These are phyloP conservation scores for Debaryomycetaceae sp. DNA, from an alignment of 1,139 yeast genomes.

Conservation along the genomic window DNA sequence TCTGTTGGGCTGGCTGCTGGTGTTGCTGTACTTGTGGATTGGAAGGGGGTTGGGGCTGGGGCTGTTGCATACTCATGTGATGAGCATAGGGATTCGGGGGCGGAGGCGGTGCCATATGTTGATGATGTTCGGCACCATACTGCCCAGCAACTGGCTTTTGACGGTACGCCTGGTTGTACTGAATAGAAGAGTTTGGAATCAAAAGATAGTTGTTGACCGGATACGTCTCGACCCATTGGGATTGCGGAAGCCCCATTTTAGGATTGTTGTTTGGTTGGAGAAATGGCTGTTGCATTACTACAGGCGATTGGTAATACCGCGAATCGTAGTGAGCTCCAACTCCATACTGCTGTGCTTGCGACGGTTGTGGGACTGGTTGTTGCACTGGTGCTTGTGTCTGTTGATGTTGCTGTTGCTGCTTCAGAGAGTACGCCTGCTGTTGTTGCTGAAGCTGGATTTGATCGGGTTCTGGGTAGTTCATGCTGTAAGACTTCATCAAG, in stretches of 20 bases:
- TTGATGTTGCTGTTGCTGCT: slow-evolving; percentile 5
- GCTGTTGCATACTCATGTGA: too few relatives aligned
- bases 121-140: slow-evolving; percentile 5
- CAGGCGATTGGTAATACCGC: slow-evolving; percentile 6
- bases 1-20: slow-evolving; percentile 4
- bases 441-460: slow-evolving; percentile 7
- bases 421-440: slow-evolving; percentile 6
- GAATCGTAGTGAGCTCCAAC: slow-evolving; percentile 8
- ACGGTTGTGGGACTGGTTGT: slow-evolving; percentile 1
- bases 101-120: too few relatives aligned
- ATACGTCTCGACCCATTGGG: slow-evolving; percentile 9
- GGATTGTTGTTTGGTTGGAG: slow-evolving; percentile 4
- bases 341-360: slow-evolving; percentile 4
- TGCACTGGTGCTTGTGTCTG: slow-evolving; percentile 5
- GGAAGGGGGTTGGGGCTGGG: slow-evolving; percentile 4
- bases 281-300: slow-evolving; percentile 9
- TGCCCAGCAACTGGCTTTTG: slow-evolving; percentile 1
- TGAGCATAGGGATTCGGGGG: too few relatives aligned
- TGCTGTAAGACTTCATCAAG: slow-evolving; percentile 6
- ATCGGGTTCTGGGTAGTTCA: slow-evolving; percentile 9
- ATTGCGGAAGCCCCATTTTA: slow-evolving; percentile 4
- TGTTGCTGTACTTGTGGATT: slow-evolving; percentile 5
- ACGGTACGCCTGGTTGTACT: slow-evolving; percentile 6
- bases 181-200: slow-evolving; percentile 9
- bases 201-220: slow-evolving; percentile 12